phyloP scores from a whole-genome alignment of 139 green algal genomes.

The Chlamydomonas asymmetrica region DNA sequence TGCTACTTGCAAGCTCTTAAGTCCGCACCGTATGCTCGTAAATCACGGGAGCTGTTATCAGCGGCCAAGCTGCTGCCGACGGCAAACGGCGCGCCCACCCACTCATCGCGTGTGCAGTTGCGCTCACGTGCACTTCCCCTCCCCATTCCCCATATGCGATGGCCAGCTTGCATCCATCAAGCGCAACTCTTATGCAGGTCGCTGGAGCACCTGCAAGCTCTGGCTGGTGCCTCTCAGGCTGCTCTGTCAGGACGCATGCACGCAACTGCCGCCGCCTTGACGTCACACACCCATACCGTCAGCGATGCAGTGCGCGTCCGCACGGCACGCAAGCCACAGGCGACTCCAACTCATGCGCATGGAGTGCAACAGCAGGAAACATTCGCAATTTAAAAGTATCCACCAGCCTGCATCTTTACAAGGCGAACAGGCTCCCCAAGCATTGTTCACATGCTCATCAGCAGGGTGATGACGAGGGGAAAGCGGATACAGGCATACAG shows the following conservation, averaged over 20 bases:
- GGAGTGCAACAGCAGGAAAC: background rate
- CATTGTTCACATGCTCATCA: background rate
- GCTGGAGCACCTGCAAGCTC: too few species aligned
- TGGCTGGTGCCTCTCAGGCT: background rate
- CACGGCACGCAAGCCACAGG: background rate
- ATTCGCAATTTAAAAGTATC: background rate
- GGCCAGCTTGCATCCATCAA: too few species aligned
- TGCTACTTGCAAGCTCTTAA: background rate
- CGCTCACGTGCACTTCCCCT: too few species aligned
- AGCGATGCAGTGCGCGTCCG: background rate
- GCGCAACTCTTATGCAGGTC: too few species aligned
- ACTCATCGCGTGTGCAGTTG: too few species aligned
- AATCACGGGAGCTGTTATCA: too few species aligned
- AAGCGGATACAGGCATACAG: too few species aligned
- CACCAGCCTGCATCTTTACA: background rate
- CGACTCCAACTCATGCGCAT: too few species aligned
- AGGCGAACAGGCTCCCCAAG: background rate
- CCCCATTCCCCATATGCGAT: too few species aligned
- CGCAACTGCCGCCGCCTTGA: background rate
- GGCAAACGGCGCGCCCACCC: too few species aligned
- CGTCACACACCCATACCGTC: background rate
- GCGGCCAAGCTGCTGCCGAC: too few species aligned
- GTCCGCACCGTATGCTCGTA: background rate
- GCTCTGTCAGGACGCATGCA: background rate
- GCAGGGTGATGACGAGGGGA: too few species aligned